Percentiles rank a stretch among this genome's conserved stretches.
Evolutionary conservation across 1,139 yeast genomes (phyloP).

Genomic region (Candida neerlandica): DNA sequence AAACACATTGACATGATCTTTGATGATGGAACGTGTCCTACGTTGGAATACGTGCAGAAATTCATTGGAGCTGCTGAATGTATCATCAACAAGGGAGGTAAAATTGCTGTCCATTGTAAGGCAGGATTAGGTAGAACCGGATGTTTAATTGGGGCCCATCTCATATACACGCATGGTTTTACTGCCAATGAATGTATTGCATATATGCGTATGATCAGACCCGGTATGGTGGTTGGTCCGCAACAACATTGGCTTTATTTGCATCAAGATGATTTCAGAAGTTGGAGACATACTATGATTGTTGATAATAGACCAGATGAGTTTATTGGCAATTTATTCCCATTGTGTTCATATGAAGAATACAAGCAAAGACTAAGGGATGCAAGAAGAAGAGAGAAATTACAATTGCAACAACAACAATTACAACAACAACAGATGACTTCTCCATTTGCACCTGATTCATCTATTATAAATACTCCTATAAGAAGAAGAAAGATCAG

Average conservation of each 20-base stretch:
- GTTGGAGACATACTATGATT: constrained; percentile 95
- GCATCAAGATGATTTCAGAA: constrained; percentile 93
- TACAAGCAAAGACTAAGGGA: constrained; percentile 52
- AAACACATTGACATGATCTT: constrained; percentile 93
- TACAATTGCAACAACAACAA: constrained; percentile 25
- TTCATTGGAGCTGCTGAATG: constrained; percentile 96
- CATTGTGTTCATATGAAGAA: constrained; percentile 64
- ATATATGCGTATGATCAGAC: constrained; percentile 92
- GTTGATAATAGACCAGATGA: constrained; percentile 70
- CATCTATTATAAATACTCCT: constrained; percentile 64
- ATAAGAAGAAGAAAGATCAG: constrained; percentile 70
- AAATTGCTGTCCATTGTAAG: constrained; percentile 96
- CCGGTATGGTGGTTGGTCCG: constrained; percentile 99
- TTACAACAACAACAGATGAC: constrained; percentile 29
- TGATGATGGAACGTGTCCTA: constrained; percentile 98
- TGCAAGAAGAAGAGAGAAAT: constrained; percentile 32
- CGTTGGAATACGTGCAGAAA: constrained; percentile 86
- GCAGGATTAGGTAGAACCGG: constrained; percentile 99
- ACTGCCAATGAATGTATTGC: constrained; percentile 97
- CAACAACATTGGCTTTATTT: constrained; percentile 98
- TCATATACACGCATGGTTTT: constrained; percentile 93
- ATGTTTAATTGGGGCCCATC: constrained; percentile 94
- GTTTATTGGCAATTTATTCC: constrained; percentile 73
- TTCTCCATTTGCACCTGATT: constrained; percentile 35
- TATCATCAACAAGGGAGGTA: constrained; percentile 79